Evolutionary conservation across 768 basidiomycete species (phyloP), one percentile per base, ranked within the genome.

Genomic region (Leccinum sublutescens): DNA sequence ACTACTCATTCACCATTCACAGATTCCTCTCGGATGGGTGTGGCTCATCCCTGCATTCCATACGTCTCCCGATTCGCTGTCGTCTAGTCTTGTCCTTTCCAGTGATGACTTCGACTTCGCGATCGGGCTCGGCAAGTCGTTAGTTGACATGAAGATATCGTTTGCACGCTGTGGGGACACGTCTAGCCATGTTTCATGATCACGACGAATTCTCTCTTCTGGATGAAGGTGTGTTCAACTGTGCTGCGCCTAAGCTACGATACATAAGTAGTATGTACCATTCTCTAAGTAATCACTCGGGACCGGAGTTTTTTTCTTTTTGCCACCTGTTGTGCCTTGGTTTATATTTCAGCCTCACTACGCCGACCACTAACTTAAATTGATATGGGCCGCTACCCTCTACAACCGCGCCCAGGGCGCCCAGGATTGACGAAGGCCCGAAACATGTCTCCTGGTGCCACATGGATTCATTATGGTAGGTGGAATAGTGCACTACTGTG

Each of bases 11-110:
- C 48, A 38, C 21, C 51, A 33, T 56, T 11, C 36, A 25, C 68
- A 92, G 81, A 79, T 93, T 0, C 85, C 88, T 65, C 84, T 95
- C 71, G 87, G 89, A 33, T 95, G 93, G 93, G 69, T 86, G 52
- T 94, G 93, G 93, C 80, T 94, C 68, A 84, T 95, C 59, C 93
- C 93, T 0, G 79, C 85, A 0, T 94, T 94, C 75, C 90, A 94
- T 68, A 83, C 93, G 77, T 77, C 82, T 1, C 79, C 82, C 48
- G 77, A 81, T 38, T 76, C 78, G 4, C 68, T 74, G 8, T 61
- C 68, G n/a, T 54, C 69, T 7, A 62, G 40, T 23, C 57, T 88
- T 25, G 62, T 71, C 11, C 71, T 93, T 33, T 78, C 79, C 19
- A 76, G 79, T 31, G 83, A 86, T 62, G 88, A 93, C 50, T 64